Base-by-base conservation (phyloP, 371 early-diverging fungal genomes). In the Chytridium lagenaria region DNA sequence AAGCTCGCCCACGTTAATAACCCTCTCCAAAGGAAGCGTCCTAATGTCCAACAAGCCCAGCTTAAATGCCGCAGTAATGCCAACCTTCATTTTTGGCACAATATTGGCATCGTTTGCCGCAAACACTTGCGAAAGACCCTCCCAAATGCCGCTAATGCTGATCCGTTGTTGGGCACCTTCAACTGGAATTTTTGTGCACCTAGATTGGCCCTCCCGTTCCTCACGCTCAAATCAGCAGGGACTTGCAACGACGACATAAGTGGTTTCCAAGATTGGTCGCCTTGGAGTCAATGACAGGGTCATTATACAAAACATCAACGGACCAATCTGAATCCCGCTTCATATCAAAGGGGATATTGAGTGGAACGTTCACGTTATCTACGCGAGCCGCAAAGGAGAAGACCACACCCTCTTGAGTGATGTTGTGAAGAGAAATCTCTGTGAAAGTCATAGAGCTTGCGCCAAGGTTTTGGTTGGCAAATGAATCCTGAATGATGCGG, bases 281-380 rank as follows among this genome's bases (percentile, higher is more conserved):
- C 12, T 26, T n/a, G n/a, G 7, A 5, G 55, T 52, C 55, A n/a
- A 26, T 52, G 55, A 52, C 55, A 5, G 55, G 55, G 23, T 52
- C 55, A 23, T 52, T n/a, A 23, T 52, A 52, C 5, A n/a, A 26
- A 26, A 5, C 26, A 5, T n/a, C 55, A 12, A 52, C 5, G 26
- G 12, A 22, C 55, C 55, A 52, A 26, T 52, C 55, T 5, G 55
- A 52, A 5, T 10, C 5, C 5, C n/a, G n/a, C n/a, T 12, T 52
- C 55, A 52, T 52, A 5, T 52, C 55, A 26, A 52, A 52, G 26
- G 55, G 55, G n/a, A 52, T 12, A 23, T 52, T 52, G 55, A 52
- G 26, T 5, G 55, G 55, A 26, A 52, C 23, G 55, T 26, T 52
- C 16, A 52, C 55, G 26, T 23, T 23, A 5, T 26, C 26, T 5